Evolutionary conservation across 2,329 filamentous ascomycete species (phyloP).

Genomic region (Ophiocordyceps sinensis): DNA sequence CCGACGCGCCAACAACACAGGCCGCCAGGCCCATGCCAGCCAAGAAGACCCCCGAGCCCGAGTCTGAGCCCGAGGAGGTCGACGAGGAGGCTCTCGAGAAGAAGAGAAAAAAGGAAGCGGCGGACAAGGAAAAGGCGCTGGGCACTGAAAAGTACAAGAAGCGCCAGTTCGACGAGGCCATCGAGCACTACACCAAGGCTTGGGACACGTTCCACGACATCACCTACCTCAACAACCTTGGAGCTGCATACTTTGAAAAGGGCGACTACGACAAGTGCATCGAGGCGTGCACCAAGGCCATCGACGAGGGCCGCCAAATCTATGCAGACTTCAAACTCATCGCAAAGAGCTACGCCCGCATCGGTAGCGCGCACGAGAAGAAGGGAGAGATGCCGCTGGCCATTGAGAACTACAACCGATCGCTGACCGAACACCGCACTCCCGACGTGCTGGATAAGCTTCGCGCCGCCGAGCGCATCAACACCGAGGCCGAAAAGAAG

Average conservation of each 20-base stretch:
- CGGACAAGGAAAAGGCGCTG: slow-evolving; percentile 85
- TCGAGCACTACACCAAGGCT: slow-evolving; percentile 85
- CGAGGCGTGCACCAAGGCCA: slow-evolving; percentile 72
- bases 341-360: slow-evolving; percentile 93
- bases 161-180: slow-evolving; percentile 87
- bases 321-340: slow-evolving; percentile 97
- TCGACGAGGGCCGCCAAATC: slow-evolving; percentile 78
- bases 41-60: slow-evolving; percentile 41
- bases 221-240: slow-evolving; percentile 92
- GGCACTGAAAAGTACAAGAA: slow-evolving; percentile 98
- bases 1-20: slow-evolving; percentile 39
- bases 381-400: slow-evolving; percentile 65
- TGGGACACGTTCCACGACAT: slow-evolving; percentile 96
- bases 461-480: slow-evolving; percentile 74
- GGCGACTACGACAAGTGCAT: slow-evolving; percentile 83
- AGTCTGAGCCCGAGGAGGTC: slow-evolving; percentile 49
- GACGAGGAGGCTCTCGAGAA: slow-evolving; percentile 76
- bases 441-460: slow-evolving; percentile 90
- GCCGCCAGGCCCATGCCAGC: slow-evolving; percentile 27
- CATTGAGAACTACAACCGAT: slow-evolving; percentile 82
- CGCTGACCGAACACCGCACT: slow-evolving; percentile 90
- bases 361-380: slow-evolving; percentile 90
- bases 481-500: slow-evolving; percentile 58
- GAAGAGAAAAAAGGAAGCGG: slow-evolving; percentile 81
- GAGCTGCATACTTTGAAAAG: slow-evolving; percentile 91